Conservation (phyloP, 495 filamentous ascomycete genomes). For the Aspergillus funiculosus region DNA sequence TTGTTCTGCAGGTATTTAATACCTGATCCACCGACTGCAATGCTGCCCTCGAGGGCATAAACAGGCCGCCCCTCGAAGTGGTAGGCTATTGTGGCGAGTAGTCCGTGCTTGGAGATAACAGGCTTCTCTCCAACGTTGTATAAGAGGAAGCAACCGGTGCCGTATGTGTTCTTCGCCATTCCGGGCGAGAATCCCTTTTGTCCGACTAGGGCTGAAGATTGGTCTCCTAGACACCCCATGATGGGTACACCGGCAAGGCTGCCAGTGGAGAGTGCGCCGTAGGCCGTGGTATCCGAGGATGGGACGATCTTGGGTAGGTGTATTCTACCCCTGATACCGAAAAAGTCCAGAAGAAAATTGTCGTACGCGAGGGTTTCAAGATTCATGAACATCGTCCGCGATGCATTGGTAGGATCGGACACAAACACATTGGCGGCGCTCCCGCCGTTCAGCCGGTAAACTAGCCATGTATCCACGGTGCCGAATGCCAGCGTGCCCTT, state of each 20-base stretch:
- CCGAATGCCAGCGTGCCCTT: constrained; percentile 78
- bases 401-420: constrained; percentile 89
- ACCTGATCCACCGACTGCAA: constrained; percentile 85
- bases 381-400: constrained; percentile 95
- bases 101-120: constrained; percentile 82
- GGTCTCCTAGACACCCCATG: constrained; percentile 84
- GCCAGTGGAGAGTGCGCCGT: constrained; percentile 62
- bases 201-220: constrained; percentile 87
- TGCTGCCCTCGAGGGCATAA: constrained; percentile 88
- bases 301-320: constrained; percentile 79
- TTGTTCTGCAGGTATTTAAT: constrained; percentile 91
- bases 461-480: constrained; percentile 88
- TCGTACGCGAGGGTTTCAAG: constrained; percentile 81
- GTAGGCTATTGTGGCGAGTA: constrained; percentile 86
- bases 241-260: constrained; percentile 65
- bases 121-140: constrained; percentile 91
- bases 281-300: constrained; percentile 69
- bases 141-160: constrained; percentile 90
- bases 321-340: constrained; percentile 65
- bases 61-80: constrained; percentile 68
- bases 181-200: constrained; percentile 87
- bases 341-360: constrained; percentile 73
- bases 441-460: constrained; percentile 85
- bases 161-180: constrained; percentile 93
- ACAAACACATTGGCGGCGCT: constrained; percentile 64